These are phyloP conservation scores for Kickxella alabastrina DNA, from an alignment of 192 early-diverging fungal genomes.

Conservation along the genomic window DNA sequence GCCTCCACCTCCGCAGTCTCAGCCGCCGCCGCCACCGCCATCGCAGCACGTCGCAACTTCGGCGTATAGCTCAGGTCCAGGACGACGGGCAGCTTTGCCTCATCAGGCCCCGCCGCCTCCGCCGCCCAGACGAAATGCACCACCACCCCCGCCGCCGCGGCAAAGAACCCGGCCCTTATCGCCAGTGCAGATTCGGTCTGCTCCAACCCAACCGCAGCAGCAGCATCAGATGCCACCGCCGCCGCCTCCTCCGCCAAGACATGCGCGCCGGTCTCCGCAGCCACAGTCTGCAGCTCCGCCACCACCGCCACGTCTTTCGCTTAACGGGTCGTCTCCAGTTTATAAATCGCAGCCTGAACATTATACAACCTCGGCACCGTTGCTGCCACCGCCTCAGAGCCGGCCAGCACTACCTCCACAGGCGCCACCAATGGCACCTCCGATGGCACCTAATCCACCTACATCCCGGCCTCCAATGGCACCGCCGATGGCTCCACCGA, in stretches of 20 bases:
- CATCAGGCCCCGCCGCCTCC: constrained; percentile 12
- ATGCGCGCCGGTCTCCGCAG: constrained; percentile 12
- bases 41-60: no score
- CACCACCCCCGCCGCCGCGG: constrained; percentile 26
- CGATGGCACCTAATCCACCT: no score
- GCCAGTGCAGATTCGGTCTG: no score
- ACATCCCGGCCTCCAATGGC: no score
- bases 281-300: constrained; percentile 14
- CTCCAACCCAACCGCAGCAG: no score
- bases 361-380: constrained; percentile 10
- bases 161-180: constrained; percentile 13
- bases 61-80: not conserved
- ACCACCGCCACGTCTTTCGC: constrained; percentile 14
- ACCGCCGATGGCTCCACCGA: no score
- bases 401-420: constrained; percentile 7
- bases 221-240: constrained; percentile 8
- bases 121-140: constrained; percentile 10
- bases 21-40: constrained; percentile 33
- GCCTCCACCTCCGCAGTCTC: constrained; percentile 15
- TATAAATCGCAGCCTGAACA: constrained; percentile 1
- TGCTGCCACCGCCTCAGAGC: no score
- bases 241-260: constrained; percentile 21
- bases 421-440: no score
- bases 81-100: constrained; percentile 1
- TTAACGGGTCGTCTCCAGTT: constrained; percentile 6